Conservation (phyloP, 352 stramenopile species). For the Globisporangium camurandrum region DNA sequence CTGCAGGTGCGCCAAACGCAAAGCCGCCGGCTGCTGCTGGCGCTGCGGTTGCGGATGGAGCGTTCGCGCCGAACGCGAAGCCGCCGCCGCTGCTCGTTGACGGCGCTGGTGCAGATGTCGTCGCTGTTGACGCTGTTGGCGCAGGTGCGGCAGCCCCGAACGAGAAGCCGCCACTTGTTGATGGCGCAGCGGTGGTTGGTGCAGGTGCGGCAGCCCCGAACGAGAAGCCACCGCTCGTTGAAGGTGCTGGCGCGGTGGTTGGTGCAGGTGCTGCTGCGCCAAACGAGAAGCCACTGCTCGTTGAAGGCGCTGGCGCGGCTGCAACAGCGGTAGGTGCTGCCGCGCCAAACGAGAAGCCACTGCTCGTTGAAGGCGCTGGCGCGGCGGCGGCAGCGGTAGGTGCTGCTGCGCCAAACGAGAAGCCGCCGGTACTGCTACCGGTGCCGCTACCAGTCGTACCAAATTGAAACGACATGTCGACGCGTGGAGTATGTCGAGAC, state of each 20-base stretch:
- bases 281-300: constrained; percentile 35
- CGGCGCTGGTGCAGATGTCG: not conserved
- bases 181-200: not conserved
- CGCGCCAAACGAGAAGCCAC: constrained; percentile 7
- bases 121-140: not conserved
- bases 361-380: not conserved
- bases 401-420: constrained; percentile 24
- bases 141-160: too few species aligned
- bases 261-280: constrained; percentile 4
- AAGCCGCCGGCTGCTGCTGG: not conserved
- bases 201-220: constrained; percentile 14
- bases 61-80: constrained; percentile 21
- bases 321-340: too few species aligned
- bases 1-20: not conserved
- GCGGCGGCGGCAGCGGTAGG: not conserved
- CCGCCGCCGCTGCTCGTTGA: constrained; percentile 14
- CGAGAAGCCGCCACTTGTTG: constrained; percentile 3
- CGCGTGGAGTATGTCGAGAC: too few species aligned
- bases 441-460: constrained; percentile 4
- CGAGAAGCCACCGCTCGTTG: constrained; percentile 23
- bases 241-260: not conserved
- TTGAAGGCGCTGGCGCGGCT: not conserved
- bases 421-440: constrained; percentile 11
- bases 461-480: constrained; percentile 10
- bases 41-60: not conserved